Base-by-base conservation (phyloP, 2,329 filamentous ascomycete genomes). In the Knoxdaviesia proteae region DNA sequence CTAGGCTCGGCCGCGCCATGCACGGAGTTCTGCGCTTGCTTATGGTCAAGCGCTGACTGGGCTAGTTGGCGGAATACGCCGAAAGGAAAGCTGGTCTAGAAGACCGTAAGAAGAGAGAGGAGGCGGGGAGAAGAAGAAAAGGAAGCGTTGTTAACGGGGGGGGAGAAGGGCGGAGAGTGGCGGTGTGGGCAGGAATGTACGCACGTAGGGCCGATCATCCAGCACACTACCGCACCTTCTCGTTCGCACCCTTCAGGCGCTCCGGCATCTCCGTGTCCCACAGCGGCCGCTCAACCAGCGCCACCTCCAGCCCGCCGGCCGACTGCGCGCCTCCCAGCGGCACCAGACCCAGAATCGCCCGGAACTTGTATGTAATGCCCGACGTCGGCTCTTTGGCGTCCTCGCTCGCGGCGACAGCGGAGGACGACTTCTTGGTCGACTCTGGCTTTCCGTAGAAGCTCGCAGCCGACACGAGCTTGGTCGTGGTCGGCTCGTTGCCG, bases 291-390 rank as follows among this genome's bases (percentile, higher is more conserved):
- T 96, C 88, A 9, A 96, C 76, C 42, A 96, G 64, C 2, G 84
- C 87, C 39, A 94, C 81, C 60, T 98, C 90, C 5, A 81, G 60
- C 7, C 63, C 58, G 50, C 58, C 46, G 50, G 56, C 55, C 31
- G 61, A 57, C 20, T 49, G 51, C 42, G 54, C 55, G 32, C 51
- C 51, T 11, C 49, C 52, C 48, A 69, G 58, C 38, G 65, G 63
- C 34, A 74, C 68, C 35, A 77, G 61, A 43, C 87, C 90, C 47
- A 98, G 65, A 51, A 98, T 86, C n/a, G 87, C 83, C 45, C 87
- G 72, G 60, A 96, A 98, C 59, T 93, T 92, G 67, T 81, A 86
- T 5, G 87, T 93, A 55, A 78, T 74, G 84, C 86, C 96, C 61
- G 63, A 71, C 47, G 58, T 61, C 47, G 9, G 35, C 20, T 20